These are phyloP conservation scores for Nematodospora anomalae DNA, from an alignment of 1,139 yeast species.

Conservation along the genomic window DNA sequence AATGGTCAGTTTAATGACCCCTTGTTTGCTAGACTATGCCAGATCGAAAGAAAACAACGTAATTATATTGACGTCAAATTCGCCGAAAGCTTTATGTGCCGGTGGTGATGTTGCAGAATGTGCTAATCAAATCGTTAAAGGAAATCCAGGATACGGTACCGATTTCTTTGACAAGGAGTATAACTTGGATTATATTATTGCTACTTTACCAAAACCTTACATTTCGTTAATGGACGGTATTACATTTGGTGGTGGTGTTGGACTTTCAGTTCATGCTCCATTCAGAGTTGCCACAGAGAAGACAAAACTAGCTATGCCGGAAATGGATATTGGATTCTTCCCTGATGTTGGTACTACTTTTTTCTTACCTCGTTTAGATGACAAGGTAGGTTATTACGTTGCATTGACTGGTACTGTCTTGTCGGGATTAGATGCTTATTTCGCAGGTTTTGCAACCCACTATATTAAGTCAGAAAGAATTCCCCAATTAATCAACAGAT, in stretches of 20 bases:
- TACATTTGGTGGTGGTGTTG: slow-evolving; percentile 99
- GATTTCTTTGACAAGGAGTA: slow-evolving; percentile 81
- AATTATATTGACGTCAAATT: slow-evolving; percentile 68
- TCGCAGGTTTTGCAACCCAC: slow-evolving; percentile 89
- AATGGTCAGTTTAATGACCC: slow-evolving; percentile 75
- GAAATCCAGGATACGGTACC: slow-evolving; percentile 54
- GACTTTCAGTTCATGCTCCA: slow-evolving; percentile 88
- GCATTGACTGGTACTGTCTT: slow-evolving; percentile 85
- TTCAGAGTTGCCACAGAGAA: slow-evolving; percentile 89
- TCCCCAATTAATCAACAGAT: slow-evolving; percentile 59
- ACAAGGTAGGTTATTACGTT: slow-evolving; percentile 78
- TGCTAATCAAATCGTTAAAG: slow-evolving; percentile 50
- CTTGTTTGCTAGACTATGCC: slow-evolving; percentile 74
- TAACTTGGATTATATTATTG: slow-evolving; percentile 72
- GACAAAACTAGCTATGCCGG: slow-evolving; percentile 96
- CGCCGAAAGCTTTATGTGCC: slow-evolving; percentile 69
- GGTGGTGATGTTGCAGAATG: slow-evolving; percentile 94
- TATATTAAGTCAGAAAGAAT: slow-evolving; percentile 70
- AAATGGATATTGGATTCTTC: slow-evolving; percentile 93
- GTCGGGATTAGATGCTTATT: slow-evolving; percentile 74
- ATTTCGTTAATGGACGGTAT: slow-evolving; percentile 87
- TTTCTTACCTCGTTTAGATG: slow-evolving; percentile 80
- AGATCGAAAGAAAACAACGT: slow-evolving; percentile 65
- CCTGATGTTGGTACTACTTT: slow-evolving; percentile 96
- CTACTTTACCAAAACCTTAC: slow-evolving; percentile 82